Evolutionary conservation across 1,284 basidiomycete species (phyloP).

Genomic region (Ceratobasidium sp.): DNA sequence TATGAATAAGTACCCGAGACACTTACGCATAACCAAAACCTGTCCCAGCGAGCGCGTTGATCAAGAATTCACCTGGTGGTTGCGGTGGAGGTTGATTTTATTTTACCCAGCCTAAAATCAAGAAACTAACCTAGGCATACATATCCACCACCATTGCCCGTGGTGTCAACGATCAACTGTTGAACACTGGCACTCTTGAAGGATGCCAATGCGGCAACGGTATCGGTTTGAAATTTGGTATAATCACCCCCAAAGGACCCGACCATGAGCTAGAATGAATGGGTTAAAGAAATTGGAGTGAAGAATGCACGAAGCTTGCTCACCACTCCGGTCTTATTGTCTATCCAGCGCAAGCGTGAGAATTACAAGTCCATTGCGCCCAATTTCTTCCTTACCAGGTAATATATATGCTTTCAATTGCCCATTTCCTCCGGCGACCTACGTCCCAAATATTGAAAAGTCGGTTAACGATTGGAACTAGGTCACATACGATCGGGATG

Average conservation of each 20-base stretch:
- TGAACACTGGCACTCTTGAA: constrained; percentile 60
- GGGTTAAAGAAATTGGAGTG: constrained; percentile 4
- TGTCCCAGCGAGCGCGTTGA: constrained; percentile 54
- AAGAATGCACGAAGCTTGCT: constrained; percentile 44
- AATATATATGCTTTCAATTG: constrained; percentile 66
- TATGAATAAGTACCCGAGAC: constrained; percentile 55
- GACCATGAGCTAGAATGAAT: constrained; percentile 38
- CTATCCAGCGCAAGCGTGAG: not conserved
- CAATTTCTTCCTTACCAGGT: constrained; percentile 47
- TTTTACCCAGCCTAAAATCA: not conserved
- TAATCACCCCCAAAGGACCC: constrained; percentile 63
- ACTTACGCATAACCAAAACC: constrained; percentile 60
- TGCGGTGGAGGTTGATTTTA: no score
- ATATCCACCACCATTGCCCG: constrained; percentile 63
- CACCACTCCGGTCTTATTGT: constrained; percentile 64
- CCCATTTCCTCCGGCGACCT: constrained; percentile 49
- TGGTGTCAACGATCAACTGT: constrained; percentile 63
- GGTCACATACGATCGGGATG: constrained; percentile 54
- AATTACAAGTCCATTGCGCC: not conserved
- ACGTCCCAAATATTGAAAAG: not conserved
- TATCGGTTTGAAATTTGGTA: constrained; percentile 60
- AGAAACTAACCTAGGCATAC: constrained; percentile 25
- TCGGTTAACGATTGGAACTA: not conserved
- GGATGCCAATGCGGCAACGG: constrained; percentile 54
- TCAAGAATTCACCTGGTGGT: constrained; percentile 51